Percentiles rank a stretch among this genome's conserved stretches.
phyloP scores from a whole-genome alignment of 495 filamentous ascomycete genomes.

The Cudoniella acicularis region DNA sequence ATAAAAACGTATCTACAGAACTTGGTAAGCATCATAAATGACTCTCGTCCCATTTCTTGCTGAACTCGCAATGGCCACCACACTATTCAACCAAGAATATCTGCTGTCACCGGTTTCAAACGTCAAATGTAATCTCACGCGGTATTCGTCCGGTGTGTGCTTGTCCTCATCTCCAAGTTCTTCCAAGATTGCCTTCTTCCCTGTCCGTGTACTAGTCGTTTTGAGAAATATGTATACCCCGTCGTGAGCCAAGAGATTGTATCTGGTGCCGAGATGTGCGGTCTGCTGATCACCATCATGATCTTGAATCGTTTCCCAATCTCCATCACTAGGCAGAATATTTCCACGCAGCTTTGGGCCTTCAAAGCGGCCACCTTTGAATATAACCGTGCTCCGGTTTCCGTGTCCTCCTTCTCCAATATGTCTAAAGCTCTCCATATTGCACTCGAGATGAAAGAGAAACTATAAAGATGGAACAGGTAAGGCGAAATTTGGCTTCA shows the following conservation, averaged over 20 bases:
- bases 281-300: constrained; percentile 4
- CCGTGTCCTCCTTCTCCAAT: constrained; percentile 3
- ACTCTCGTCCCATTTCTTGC: constrained; percentile 3
- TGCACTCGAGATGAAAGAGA: neutral
- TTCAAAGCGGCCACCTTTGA: constrained; percentile 9
- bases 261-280: neutral
- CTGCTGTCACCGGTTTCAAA: neutral
- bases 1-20: neutral
- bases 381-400: constrained; percentile 5
- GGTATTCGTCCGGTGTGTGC: constrained; percentile 2
- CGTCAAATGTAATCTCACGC: constrained; percentile 2
- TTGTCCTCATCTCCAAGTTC: constrained; percentile 2
- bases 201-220: neutral
- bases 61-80: constrained; percentile 3
- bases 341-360: neutral
- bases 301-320: constrained; percentile 4
- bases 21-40: constrained; percentile 8
- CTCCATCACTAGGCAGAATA: neutral
- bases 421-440: neutral
- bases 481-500: neutral
- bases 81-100: constrained; percentile 7
- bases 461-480: neutral
- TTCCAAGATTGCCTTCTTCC: constrained; percentile 3
- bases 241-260: neutral
- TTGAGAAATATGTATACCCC: neutral